These are phyloP conservation scores for Paecilomyces dactylethromorphus DNA, from an alignment of 2,329 filamentous ascomycete species.

Conservation along the genomic window DNA sequence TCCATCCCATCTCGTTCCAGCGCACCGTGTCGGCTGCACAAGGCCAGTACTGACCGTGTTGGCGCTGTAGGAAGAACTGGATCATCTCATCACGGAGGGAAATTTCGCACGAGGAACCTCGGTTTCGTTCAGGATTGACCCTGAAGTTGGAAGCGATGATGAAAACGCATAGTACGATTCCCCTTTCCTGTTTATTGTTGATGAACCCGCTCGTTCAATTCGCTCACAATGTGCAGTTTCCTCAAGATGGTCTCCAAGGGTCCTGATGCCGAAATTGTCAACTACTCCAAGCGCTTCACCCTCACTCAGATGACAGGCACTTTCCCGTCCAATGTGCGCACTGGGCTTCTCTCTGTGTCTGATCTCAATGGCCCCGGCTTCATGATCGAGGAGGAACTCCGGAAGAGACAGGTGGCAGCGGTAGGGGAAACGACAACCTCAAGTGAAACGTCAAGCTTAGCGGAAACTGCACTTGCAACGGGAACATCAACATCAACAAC, in stretches of 20 bases:
- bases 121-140: slow-evolving; percentile 40
- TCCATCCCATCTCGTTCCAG: slow-evolving; percentile 3
- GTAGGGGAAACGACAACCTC: too few relatives aligned
- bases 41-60: not conserved
- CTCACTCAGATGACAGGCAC: slow-evolving; percentile 57
- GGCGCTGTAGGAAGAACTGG: slow-evolving; percentile 33
- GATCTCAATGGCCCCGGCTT: slow-evolving; percentile 16
- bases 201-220: not conserved
- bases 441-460: too few relatives aligned
- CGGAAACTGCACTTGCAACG: too few relatives aligned
- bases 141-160: slow-evolving; percentile 37
- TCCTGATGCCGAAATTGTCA: slow-evolving; percentile 48
- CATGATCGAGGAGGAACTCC: slow-evolving; percentile 14
- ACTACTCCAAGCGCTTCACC: slow-evolving; percentile 59
- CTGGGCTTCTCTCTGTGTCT: slow-evolving; percentile 8
- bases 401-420: slow-evolving; percentile 29
- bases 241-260: slow-evolving; percentile 53
- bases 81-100: slow-evolving; percentile 31
- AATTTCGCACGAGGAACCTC: slow-evolving; percentile 34
- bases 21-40: not conserved
- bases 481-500: too few relatives aligned
- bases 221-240: slow-evolving; percentile 38
- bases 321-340: slow-evolving; percentile 40
- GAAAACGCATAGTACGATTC: slow-evolving; percentile 52
- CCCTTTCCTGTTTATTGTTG: not conserved